Conservation (phyloP, 148 eudicot species). For the Vaccinium darrowii region DNA sequence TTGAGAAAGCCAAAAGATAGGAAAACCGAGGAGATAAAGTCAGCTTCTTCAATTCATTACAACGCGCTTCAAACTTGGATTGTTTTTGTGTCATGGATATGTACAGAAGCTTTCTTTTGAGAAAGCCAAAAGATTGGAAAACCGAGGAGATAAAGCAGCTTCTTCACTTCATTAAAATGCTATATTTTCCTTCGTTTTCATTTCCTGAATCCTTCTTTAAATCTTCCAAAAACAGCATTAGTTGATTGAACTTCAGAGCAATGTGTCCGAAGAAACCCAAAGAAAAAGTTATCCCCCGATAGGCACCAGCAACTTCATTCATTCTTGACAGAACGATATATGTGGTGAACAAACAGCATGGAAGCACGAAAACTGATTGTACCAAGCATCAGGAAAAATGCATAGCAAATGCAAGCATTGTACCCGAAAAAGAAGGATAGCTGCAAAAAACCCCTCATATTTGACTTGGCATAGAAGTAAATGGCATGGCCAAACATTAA, state of each 20-base stretch:
- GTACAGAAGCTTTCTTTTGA: neutral
- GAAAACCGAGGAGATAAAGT: neutral
- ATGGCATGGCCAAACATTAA: constrained; percentile 62
- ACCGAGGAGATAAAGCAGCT: neutral
- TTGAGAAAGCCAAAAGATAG: neutral
- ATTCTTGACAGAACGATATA: constrained; percentile 60
- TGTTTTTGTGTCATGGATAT: neutral
- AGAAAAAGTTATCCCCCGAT: neutral
- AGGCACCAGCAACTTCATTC: constrained; percentile 38
- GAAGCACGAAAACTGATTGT: constrained; percentile 66
- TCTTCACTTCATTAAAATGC: neutral
- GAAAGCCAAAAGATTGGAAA: neutral
- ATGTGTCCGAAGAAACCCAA: neutral
- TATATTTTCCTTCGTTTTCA: neutral
- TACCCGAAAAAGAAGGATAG: constrained; percentile 62
- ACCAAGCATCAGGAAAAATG: constrained; percentile 74
- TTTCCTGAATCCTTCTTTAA: neutral
- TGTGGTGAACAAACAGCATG: constrained; percentile 49
- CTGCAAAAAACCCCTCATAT: constrained; percentile 77
- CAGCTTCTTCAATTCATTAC: neutral
- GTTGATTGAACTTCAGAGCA: neutral
- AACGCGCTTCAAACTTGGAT: neutral
- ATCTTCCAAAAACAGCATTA: neutral
- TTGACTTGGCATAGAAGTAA: constrained; percentile 57
- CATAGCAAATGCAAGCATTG: constrained; percentile 66